Evolutionary conservation across 257 asterid species (phyloP), one percentile per base, ranked within the genome.

Genomic region (Fraxinus americana): DNA sequence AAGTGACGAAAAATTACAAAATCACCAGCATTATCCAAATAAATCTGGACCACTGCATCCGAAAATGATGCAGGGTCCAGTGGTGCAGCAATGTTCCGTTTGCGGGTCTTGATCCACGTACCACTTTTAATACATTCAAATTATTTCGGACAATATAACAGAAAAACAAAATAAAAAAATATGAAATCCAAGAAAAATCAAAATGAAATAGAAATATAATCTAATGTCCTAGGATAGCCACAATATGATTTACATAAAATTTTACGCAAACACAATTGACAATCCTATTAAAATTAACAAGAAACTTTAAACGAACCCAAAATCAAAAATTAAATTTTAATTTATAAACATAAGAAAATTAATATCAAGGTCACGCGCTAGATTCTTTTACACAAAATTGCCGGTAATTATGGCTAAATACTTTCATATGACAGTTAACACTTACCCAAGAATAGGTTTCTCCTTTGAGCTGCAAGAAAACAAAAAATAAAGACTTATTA

Each of bases 381-480:
- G 75, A n/a, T 36, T 72, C 17, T 35, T 48, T 30, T 10, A 72
- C 75, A 63, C 29, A 70, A 59, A 65, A 35, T 35, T 63, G 16
- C 27, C 43, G 23, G 50, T 8, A 75, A 34, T 38, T 32, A 54
- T 7, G n/a, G n/a, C n/a, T 4, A 68, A 39, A 67, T 34, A 50
- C 45, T 70, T 39, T 11, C 34, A 12, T 21, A 45, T n/a, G 57
- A 73, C 52, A 75, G 36, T 61, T 12, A 43, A 11, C 71, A 79
- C 96, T 87, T 84, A 91, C 98, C 98, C 98, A 73, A 94, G 97
- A 94, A 97, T 92, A 97, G 98, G 98, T 81, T 90, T 94, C 97
- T 94, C 98, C 98, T 94, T 94, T 85, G 97, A 92, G 98, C 97
- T 94, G 93, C 93, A 83, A 71, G 69, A 80, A 82, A 68, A 72